A percentile compares a stretch with the other conserved stretches of the same genome.
These are phyloP conservation scores for Moricandia arvensis DNA, from an alignment of 345 rosid species.

Conservation along the genomic window DNA sequence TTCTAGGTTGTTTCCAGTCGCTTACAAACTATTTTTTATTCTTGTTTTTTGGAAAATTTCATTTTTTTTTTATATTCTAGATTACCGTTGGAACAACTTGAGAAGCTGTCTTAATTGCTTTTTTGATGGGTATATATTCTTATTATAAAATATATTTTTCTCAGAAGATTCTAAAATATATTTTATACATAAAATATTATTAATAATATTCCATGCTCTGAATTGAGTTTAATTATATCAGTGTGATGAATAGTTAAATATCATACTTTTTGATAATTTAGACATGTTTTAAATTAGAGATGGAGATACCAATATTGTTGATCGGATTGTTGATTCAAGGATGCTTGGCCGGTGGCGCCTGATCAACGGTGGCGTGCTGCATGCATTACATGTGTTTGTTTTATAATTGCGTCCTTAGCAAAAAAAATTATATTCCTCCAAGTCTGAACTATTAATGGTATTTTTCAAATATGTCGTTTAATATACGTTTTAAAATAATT, in stretches of 20 bases:
- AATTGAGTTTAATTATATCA: not conserved
- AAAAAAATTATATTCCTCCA: too few species aligned
- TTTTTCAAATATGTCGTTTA: not conserved
- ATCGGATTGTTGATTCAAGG: slow-evolving; percentile 3
- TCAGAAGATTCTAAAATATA: too few species aligned
- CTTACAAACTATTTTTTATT: not conserved
- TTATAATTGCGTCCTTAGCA: not conserved
- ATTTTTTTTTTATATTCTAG: not conserved
- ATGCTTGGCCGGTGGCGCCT: slow-evolving; percentile 2
- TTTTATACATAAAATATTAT: too few species aligned
- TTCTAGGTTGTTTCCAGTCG: not conserved
- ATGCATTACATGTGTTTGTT: not conserved
- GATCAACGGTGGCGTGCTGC: slow-evolving; percentile 21
- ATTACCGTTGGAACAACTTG: not conserved
- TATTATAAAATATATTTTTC: too few species aligned
- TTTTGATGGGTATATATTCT: not conserved
- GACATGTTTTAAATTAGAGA: not conserved
- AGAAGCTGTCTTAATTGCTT: not conserved
- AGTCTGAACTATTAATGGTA: not conserved
- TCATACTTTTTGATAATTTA: not conserved
- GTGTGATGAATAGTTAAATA: not conserved
- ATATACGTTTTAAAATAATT: not conserved
- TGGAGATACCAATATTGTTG: not conserved
- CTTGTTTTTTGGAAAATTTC: not conserved
- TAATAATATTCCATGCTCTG: not conserved